Conservation (phyloP, 331 rosid species). For the Acacia concinna region DNA sequence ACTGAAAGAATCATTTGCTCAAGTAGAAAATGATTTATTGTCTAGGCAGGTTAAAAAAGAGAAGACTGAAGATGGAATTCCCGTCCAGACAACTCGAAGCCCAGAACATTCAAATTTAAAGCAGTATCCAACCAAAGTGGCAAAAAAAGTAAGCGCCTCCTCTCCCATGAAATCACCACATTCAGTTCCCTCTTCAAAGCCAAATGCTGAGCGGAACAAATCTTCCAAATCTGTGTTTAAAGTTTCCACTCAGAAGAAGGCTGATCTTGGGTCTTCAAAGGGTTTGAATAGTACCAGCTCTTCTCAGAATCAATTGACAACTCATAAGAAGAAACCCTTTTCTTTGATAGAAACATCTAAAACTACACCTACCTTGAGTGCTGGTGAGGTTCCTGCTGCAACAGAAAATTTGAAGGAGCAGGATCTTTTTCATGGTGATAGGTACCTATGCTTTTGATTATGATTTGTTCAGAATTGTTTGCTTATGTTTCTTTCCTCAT, state of each 20-base stretch:
- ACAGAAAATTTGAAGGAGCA: constrained; percentile 51
- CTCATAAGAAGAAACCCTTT: constrained; percentile 51
- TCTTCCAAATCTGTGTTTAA: constrained; percentile 50
- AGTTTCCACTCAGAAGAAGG: constrained; percentile 59
- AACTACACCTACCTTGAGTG: constrained; percentile 45
- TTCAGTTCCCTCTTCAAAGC: constrained; percentile 37
- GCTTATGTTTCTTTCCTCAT: constrained; percentile 12
- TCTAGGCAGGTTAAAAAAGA: constrained; percentile 43
- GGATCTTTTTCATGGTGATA: constrained; percentile 51
- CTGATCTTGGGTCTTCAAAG: constrained; percentile 50
- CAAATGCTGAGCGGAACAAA: constrained; percentile 54
- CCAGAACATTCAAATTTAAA: constrained; percentile 53
- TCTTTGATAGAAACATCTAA: constrained; percentile 61
- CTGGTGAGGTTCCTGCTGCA: constrained; percentile 47
- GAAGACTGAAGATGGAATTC: constrained; percentile 43
- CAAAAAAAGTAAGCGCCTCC: constrained; percentile 49
- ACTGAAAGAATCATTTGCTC: constrained; percentile 51
- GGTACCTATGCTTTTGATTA: constrained; percentile 45
- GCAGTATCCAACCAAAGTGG: constrained; percentile 49
- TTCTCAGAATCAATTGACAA: constrained; percentile 56
- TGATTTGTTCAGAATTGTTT: constrained; percentile 1
- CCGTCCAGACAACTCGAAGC: constrained; percentile 38
- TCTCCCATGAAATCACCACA: constrained; percentile 75
- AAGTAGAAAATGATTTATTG: constrained; percentile 34
- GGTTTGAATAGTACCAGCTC: constrained; percentile 36